Evolutionary conservation across 129 eudicot species (phyloP).

Genomic region (Tagetes erecta): DNA sequence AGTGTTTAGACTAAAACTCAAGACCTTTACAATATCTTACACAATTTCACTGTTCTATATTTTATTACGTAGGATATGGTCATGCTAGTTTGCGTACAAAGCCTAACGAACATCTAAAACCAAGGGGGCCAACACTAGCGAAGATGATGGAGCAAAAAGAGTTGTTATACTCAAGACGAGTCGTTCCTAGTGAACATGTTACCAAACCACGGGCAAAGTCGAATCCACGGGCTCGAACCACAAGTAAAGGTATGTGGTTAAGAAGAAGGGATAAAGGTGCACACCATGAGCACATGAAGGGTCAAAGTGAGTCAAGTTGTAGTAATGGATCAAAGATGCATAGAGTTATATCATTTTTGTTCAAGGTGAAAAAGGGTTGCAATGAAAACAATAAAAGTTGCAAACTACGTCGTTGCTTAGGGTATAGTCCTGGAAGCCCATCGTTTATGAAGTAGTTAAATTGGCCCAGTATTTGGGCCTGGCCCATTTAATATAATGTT

Average conservation of each 20-base stretch:
- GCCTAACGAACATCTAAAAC: constrained; percentile 21
- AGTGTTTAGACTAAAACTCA: no score
- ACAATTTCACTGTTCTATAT: background rate
- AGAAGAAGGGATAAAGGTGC: constrained; percentile 28
- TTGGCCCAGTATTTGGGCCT: constrained; percentile 15
- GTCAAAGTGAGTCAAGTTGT: constrained; percentile 21
- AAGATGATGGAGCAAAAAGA: constrained; percentile 40
- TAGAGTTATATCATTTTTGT: constrained; percentile 44
- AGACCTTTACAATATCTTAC: no score
- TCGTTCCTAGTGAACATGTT: constrained; percentile 23
- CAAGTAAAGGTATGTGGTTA: constrained; percentile 22
- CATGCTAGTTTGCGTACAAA: background rate
- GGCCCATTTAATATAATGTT: constrained; percentile 16
- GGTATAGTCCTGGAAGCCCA: constrained; percentile 48
- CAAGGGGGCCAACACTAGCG: constrained; percentile 23
- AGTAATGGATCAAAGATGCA: constrained; percentile 43
- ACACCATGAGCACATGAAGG: constrained; percentile 35
- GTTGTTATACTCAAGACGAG: constrained; percentile 39
- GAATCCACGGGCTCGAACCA: constrained; percentile 29
- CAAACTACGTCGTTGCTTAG: constrained; percentile 49
- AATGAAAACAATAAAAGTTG: constrained; percentile 29
- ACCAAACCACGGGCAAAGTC: constrained; percentile 26
- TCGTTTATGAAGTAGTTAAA: constrained; percentile 29
- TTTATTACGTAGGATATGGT: background rate
- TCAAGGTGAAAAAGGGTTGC: constrained; percentile 50